phyloP scores from a whole-genome alignment of 2,329 filamentous ascomycete species.

The Colletotrichum truncatum region DNA sequence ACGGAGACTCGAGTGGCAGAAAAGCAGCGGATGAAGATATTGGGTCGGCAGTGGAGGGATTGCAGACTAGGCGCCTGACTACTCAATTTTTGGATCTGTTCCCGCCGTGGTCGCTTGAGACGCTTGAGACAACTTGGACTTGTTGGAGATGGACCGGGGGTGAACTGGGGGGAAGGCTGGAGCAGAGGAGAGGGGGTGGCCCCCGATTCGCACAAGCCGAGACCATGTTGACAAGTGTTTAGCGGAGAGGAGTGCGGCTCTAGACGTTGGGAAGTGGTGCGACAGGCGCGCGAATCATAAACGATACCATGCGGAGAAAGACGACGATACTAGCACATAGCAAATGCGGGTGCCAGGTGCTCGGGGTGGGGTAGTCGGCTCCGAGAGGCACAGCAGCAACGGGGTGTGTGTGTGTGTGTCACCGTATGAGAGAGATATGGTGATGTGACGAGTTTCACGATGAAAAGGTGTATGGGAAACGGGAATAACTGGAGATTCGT shows the following conservation, averaged over 20 bases:
- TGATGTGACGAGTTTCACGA: not conserved
- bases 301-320: slow-evolving; percentile 17
- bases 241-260: slow-evolving; percentile 14
- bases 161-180: not conserved
- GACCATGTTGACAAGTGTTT: not conserved
- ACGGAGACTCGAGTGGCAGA: slow-evolving; percentile 15
- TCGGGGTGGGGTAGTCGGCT: slow-evolving; percentile 20
- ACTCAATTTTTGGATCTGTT: slow-evolving; percentile 9
- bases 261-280: not conserved
- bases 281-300: slow-evolving; percentile 28
- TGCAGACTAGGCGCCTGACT: not conserved
- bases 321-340: too few species aligned
- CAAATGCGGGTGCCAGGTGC: slow-evolving; percentile 6
- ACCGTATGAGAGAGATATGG: not conserved
- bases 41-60: slow-evolving; percentile 18
- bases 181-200: not conserved
- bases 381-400: not conserved
- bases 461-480: not conserved
- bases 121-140: not conserved
- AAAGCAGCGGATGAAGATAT: slow-evolving; percentile 5
- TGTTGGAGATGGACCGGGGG: not conserved
- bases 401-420: not conserved
- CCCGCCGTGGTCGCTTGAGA: slow-evolving; percentile 1
- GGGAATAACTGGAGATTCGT: not conserved
- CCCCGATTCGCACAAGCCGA: not conserved